Evolutionary conservation across 306 rosid species (phyloP), one percentile per base, ranked within the genome.

Genomic region (Rubus parviflorus): DNA sequence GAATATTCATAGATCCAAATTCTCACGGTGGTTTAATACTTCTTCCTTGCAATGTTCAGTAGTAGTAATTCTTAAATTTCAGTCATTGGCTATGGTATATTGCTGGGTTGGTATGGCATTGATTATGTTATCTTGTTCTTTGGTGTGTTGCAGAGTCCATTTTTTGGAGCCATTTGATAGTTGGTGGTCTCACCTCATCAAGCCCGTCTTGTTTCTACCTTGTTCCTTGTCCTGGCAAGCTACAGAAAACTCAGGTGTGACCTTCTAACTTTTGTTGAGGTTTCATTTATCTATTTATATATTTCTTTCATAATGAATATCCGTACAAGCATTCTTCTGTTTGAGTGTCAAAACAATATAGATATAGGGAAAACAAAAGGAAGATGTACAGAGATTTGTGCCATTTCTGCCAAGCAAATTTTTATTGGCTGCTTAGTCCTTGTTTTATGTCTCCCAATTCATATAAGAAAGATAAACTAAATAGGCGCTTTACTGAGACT

Each of bases 161-260:
- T 6, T 8, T 35, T 16, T 42, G 37, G 67, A 56, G 69, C 69
- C 67, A 74, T 12, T 74, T 60, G 46, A 8, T 73, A 42, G 40
- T 8, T 70, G 68, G 38, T 16, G 45, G 10, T 42, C 16, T 58
- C 69, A 74, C 30, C 45, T 74, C 45, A 20, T 13, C 52, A 58
- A 60, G 77, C 69, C 45, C 14, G 53, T 20, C 67, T 53, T n/a
- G 61, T 52, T 70, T 16, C 37, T 38, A 17, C 67, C 10, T 41
- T 41, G 52, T 20, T 15, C 22, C 54, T 37, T 41, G 14, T 56
- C 46, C 52, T 13, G 66, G 52, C 40, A 73, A 73, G 77, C 23
- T 73, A 42, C 42, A 56, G 8, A 68, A 73, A 57, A 73, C 64
- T 56, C 43, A 57, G 57, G 77, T 45, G 38, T 38, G n/a, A 16